Conservation (phyloP, 2,329 filamentous ascomycete species). For the Coniochaeta hoffmannii region DNA sequence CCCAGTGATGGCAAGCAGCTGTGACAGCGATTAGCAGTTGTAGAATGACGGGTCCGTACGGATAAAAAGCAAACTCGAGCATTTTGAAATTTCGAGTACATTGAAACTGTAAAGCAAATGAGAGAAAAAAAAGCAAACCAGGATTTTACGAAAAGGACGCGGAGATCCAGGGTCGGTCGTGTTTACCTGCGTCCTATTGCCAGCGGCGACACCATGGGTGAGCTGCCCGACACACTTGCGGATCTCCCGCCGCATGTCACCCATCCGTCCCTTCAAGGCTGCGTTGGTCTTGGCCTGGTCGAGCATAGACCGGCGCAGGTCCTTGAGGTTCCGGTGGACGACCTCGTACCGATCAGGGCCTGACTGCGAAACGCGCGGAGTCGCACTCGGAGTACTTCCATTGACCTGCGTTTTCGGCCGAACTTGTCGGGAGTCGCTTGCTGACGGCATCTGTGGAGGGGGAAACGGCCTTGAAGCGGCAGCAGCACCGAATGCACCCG, state of each 20-base stretch:
- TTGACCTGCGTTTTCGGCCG: not conserved
- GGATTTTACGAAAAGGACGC: not conserved
- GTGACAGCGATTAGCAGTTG: not conserved
- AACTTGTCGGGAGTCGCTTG: too few species aligned
- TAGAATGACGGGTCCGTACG: not conserved
- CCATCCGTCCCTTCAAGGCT: conserved; percentile 57
- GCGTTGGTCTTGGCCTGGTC: conserved; percentile 47
- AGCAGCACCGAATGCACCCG: too few species aligned
- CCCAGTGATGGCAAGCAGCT: conserved; percentile 29
- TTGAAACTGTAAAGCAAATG: not conserved
- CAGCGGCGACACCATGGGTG: conserved; percentile 39
- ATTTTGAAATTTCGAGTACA: not conserved
- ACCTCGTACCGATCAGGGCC: conserved; percentile 37
- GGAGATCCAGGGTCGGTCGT: too few species aligned
- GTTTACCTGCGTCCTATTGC: conserved; percentile 39
- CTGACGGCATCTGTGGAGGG: too few species aligned
- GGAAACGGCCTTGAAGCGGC: too few species aligned
- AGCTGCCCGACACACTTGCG: conserved; percentile 68
- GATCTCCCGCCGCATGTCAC: conserved; percentile 65
- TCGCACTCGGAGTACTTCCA: conserved; percentile 2
- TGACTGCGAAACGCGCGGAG: conserved; percentile 3
- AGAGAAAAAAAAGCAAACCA: not conserved
- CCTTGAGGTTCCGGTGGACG: conserved; percentile 63
- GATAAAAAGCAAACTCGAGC: too few species aligned
- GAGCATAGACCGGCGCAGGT: conserved; percentile 37